These are phyloP conservation scores for Sherardia arvensis DNA, from an alignment of 257 asterid species.

Conservation along the genomic window DNA sequence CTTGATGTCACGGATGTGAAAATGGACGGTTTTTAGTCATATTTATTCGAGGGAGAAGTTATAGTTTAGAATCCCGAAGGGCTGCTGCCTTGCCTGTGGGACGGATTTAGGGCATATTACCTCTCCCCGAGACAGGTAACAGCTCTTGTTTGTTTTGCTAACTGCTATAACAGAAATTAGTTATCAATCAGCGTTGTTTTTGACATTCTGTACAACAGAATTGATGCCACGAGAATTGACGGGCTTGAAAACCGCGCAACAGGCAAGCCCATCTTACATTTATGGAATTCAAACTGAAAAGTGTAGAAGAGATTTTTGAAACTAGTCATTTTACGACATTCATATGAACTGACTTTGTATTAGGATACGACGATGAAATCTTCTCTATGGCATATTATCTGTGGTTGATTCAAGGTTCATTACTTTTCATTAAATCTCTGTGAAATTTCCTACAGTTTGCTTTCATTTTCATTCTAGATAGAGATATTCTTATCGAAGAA, in stretches of 20 bases:
- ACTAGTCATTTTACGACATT: not conserved
- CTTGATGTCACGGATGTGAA: constrained; percentile 96
- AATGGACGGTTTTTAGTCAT: constrained; percentile 88
- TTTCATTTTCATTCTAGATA: not conserved
- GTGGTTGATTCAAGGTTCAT: not conserved
- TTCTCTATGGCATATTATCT: not conserved
- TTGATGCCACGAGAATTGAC: not conserved
- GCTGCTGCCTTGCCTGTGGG: not conserved
- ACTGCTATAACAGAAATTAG: not conserved
- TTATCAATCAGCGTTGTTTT: not conserved
- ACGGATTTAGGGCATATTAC: not conserved
- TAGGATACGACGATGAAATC: not conserved
- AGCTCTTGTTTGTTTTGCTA: not conserved
- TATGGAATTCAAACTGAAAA: not conserved
- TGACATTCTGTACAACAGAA: not conserved
- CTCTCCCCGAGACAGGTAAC: not conserved
- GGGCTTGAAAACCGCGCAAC: not conserved
- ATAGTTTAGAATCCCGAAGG: not conserved
- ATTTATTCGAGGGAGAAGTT: constrained; percentile 30
- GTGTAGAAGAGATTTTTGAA: not conserved
- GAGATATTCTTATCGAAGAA: too few relatives aligned
- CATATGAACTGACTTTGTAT: not conserved
- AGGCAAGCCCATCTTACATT: not conserved
- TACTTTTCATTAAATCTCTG: not conserved
- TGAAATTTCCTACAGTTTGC: not conserved